phyloP scores from a whole-genome alignment of 83 land plant species.

The Picea abies region DNA sequence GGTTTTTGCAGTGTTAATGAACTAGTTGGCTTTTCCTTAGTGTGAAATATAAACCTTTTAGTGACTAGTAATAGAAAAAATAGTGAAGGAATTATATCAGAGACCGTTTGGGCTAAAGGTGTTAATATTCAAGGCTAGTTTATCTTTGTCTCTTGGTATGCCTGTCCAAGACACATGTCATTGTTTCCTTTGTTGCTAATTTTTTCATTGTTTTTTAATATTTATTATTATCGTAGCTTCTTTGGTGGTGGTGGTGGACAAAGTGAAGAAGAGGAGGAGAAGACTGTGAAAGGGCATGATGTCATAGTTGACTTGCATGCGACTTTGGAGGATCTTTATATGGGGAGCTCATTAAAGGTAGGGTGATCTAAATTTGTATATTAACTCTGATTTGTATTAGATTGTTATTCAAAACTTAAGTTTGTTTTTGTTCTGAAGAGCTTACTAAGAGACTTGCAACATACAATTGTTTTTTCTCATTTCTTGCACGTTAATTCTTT shows the following conservation, averaged over 20 bases:
- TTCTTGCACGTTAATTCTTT: no score
- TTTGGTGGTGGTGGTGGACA: constrained; percentile 70
- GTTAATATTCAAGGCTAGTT: not conserved
- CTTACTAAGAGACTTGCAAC: no score
- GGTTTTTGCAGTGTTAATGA: not conserved
- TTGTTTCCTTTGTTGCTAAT: not conserved
- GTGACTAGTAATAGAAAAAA: not conserved
- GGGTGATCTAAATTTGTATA: not conserved
- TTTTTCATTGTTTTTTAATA: not conserved
- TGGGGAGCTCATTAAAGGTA: constrained; percentile 91
- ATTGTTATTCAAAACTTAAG: no score
- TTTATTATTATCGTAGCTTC: constrained; percentile 42
- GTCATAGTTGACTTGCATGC: constrained; percentile 89
- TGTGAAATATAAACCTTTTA: not conserved
- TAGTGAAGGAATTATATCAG: not conserved
- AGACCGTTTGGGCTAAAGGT: not conserved
- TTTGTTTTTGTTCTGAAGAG: no score
- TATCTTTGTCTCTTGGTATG: not conserved
- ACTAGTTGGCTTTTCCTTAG: not conserved
- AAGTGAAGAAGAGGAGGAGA: constrained; percentile 78
- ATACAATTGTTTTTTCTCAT: no score
- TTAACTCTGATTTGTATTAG: not conserved
- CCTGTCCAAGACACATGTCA: not conserved
- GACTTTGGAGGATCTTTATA: constrained; percentile 86
- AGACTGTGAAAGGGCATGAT: constrained; percentile 84